Conservation (phyloP, 2,329 filamentous ascomycete species). For the Fusarium sp. region DNA sequence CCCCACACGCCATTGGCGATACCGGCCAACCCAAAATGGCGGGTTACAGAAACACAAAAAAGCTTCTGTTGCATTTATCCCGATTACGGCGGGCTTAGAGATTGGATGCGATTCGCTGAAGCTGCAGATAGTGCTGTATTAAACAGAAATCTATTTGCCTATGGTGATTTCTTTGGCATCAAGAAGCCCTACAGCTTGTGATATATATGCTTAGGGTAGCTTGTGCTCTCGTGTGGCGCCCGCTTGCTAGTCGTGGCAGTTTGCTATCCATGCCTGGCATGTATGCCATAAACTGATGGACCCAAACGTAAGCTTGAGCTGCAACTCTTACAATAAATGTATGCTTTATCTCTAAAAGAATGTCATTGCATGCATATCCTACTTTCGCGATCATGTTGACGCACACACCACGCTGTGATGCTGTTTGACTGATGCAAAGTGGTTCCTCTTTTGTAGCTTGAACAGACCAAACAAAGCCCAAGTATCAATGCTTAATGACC, state of each 20-base stretch:
- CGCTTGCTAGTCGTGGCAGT: slow-evolving; percentile 17
- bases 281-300: not conserved
- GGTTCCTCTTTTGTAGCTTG: not conserved
- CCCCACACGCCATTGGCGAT: slow-evolving; percentile 50
- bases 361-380: not conserved
- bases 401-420: not conserved
- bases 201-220: slow-evolving; percentile 17
- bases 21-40: slow-evolving; percentile 47
- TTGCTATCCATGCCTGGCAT: slow-evolving; percentile 14
- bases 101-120: not conserved
- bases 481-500: slow-evolving; percentile 1
- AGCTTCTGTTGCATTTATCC: slow-evolving; percentile 15
- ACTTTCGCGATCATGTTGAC: not conserved
- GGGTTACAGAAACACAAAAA: slow-evolving; percentile 27
- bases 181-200: not conserved
- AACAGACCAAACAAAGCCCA: not conserved
- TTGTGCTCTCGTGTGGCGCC: slow-evolving; percentile 20
- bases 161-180: not conserved
- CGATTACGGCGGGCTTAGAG: slow-evolving; percentile 5
- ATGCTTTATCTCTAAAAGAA: not conserved
- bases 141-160: not conserved
- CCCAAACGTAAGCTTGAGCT: not conserved
- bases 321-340: too few relatives aligned
- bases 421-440: not conserved
- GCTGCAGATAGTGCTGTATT: slow-evolving; percentile 18